Conservation (phyloP, 495 filamentous ascomycete genomes). For the Penicillium riverlandense region DNA sequence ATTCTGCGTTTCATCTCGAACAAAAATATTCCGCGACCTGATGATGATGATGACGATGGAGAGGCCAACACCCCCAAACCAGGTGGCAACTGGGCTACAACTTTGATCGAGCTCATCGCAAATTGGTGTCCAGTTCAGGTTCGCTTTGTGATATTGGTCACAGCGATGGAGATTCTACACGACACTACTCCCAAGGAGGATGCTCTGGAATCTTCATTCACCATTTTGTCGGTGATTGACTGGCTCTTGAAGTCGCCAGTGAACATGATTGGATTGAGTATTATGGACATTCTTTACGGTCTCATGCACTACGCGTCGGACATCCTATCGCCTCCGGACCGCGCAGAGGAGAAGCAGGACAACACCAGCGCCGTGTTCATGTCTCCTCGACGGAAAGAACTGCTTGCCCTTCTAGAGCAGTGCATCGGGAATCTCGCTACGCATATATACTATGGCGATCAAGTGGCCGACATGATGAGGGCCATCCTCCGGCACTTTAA, state of each 20-base stretch:
- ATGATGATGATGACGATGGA: conserved; percentile 16
- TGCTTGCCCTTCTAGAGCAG: conserved; percentile 60
- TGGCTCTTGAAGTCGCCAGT: conserved; percentile 78
- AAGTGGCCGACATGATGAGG: conserved; percentile 84
- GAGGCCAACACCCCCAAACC: conserved; percentile 13
- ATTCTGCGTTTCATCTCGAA: conserved; percentile 64
- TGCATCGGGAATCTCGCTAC: conserved; percentile 83
- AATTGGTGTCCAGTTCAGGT: conserved; percentile 88
- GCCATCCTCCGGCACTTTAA: conserved; percentile 70
- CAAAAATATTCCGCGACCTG: conserved; percentile 35
- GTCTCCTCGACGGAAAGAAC: conserved; percentile 39
- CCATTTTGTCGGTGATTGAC: conserved; percentile 65
- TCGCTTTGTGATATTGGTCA: conserved; percentile 78
- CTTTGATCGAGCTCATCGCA: conserved; percentile 66
- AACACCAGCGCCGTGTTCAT: conserved; percentile 16
- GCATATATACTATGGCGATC: conserved; percentile 90
- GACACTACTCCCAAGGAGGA: conserved; percentile 57
- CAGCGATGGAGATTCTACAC: conserved; percentile 66
- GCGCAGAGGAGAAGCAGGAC: conserved; percentile 17
- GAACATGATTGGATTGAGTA: conserved; percentile 87
- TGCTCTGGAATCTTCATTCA: conserved; percentile 59
- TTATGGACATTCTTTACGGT: conserved; percentile 83
- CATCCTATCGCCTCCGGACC: conserved; percentile 56
- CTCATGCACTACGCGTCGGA: conserved; percentile 72
- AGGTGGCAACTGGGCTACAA: conserved; percentile 65